Percentiles rank a stretch among this genome's conserved stretches.
Evolutionary conservation across 495 filamentous ascomycete species (phyloP).

Genomic region (Sordaria brevicollis): DNA sequence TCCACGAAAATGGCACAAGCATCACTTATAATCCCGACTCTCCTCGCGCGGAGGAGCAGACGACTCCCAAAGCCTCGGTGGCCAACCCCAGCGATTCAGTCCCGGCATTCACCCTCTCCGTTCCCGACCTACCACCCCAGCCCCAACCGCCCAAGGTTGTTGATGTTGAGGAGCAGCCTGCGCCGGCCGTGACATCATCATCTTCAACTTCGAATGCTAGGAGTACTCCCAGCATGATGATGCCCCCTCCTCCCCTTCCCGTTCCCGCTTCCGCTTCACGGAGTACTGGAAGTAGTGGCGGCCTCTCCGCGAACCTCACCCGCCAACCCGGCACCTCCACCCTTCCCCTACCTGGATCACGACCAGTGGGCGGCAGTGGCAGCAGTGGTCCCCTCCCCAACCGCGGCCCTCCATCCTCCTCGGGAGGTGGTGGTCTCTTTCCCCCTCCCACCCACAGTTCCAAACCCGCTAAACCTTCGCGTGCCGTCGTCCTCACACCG

Average conservation of each 20-base stretch:
- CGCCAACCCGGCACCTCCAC: slow-evolving; percentile 1
- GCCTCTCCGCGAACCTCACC: slow-evolving; percentile 14
- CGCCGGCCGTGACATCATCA: slow-evolving; percentile 11
- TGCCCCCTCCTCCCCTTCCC: slow-evolving; percentile 21
- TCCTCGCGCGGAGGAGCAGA: slow-evolving; percentile 21
- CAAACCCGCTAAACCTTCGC: slow-evolving; percentile 37
- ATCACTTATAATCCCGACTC: slow-evolving; percentile 3
- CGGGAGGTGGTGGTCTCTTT: slow-evolving; percentile 24
- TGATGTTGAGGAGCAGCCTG: not conserved
- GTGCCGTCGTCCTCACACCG: slow-evolving; percentile 63
- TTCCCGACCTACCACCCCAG: slow-evolving; percentile 14
- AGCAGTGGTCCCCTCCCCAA: slow-evolving; percentile 18
- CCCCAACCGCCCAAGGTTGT: not conserved
- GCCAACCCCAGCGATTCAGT: slow-evolving; percentile 8
- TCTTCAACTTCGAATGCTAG: slow-evolving; percentile 12
- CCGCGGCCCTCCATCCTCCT: slow-evolving; percentile 13
- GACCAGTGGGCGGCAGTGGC: too few relatives aligned
- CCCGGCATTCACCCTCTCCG: slow-evolving; percentile 33
- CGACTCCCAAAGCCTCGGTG: slow-evolving; percentile 30
- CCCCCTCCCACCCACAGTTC: slow-evolving; percentile 36
- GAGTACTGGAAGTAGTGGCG: too few relatives aligned
- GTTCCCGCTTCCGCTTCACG: slow-evolving; percentile 8
- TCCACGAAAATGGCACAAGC: not conserved
- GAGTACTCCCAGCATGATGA: slow-evolving; percentile 15
- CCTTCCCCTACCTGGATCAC: slow-evolving; percentile 6